Percentiles rank a stretch among this genome's conserved stretches.
Conservation (phyloP, 345 rosid species). For the Eucalyptus cloeziana region DNA sequence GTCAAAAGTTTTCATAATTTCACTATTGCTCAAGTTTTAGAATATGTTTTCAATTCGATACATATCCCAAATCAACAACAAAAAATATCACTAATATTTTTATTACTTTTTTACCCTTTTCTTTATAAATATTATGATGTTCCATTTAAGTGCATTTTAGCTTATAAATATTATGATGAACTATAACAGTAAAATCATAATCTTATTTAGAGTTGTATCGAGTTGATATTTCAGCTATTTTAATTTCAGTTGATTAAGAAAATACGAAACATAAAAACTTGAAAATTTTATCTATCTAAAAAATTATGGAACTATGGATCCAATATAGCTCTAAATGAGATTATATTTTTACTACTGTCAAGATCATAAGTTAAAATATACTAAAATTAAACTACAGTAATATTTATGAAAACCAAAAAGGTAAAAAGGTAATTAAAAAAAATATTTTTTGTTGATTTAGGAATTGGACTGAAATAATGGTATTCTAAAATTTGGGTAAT, state of each 20-base stretch:
- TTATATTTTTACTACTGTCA: no score
- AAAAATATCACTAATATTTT: not conserved
- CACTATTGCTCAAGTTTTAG: not conserved
- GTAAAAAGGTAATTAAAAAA: no score
- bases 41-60: not conserved
- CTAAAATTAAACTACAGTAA: not conserved
- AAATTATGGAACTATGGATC: not conserved
- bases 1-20: not conserved
- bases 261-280: not conserved
- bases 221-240: not conserved
- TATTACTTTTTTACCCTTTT: no score
- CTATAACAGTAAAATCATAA: not conserved
- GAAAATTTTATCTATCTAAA: not conserved
- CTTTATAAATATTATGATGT: no score
- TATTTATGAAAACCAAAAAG: not conserved
- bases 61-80: no score
- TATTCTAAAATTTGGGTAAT: rapidly evolving
- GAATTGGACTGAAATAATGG: not conserved
- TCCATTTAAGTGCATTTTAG: no score
- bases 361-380: not conserved
- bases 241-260: no score
- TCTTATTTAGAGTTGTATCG: no score
- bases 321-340: not conserved
- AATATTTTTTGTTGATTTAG: no score
- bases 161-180: no score